phyloP scores from a whole-genome alignment of 2,329 filamentous ascomycete species.

The Colletotrichum viniferum region DNA sequence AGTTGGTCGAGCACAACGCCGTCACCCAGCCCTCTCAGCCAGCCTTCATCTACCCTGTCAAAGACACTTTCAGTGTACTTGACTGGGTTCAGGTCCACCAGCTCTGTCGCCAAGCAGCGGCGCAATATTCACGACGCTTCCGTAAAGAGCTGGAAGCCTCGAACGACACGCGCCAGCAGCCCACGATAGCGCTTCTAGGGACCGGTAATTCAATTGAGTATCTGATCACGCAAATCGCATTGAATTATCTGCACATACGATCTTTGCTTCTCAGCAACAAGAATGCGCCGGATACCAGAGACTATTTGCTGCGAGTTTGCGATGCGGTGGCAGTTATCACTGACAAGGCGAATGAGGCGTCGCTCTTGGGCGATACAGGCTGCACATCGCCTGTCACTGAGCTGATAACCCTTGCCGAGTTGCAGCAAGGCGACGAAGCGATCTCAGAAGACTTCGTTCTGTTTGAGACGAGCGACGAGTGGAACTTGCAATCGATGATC shows the following conservation, averaged over 20 bases:
- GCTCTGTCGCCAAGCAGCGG: neutral
- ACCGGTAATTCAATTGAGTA: neutral
- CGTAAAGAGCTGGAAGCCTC: neutral
- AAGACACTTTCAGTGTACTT: neutral
- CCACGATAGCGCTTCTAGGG: neutral
- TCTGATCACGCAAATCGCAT: neutral
- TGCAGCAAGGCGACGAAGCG: neutral
- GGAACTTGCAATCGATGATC: slow-evolving; percentile 11
- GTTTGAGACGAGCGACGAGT: neutral
- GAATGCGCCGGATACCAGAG: neutral
- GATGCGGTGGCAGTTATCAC: neutral
- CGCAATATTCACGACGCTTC: neutral
- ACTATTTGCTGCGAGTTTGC: neutral
- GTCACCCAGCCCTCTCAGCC: neutral
- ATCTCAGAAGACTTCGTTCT: no score
- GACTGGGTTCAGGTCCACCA: neutral
- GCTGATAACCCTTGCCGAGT: neutral
- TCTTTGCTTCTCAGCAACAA: slow-evolving; percentile 8
- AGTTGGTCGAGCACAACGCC: slow-evolving; percentile 3
- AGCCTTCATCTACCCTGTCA: neutral
- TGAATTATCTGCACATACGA: neutral
- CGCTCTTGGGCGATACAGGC: neutral
- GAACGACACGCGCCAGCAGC: neutral
- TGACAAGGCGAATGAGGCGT: neutral
- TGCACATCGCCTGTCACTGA: neutral